A percentile compares a stretch with the other conserved stretches of the same genome.
Evolutionary conservation across 2,329 filamentous ascomycete genomes (phyloP).

Genomic region (Penicillium psychrosexuale): DNA sequence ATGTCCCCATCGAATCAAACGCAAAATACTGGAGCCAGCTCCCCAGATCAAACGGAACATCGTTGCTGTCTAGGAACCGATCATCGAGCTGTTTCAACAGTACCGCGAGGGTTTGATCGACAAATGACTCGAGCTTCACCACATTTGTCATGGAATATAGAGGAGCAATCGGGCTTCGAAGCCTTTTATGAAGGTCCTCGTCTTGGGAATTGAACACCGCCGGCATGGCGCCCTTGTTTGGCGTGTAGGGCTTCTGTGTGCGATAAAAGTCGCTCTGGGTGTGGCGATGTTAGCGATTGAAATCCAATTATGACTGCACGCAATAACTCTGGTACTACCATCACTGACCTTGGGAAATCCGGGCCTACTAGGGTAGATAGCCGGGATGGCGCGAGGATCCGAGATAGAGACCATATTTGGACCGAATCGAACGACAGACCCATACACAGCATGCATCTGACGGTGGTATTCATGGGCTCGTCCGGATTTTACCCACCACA

Average conservation of each 20-base stretch:
- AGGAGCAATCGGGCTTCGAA: too few relatives aligned
- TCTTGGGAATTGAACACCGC: too few relatives aligned
- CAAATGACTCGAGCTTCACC: too few relatives aligned
- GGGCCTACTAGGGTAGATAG: constrained; percentile 19
- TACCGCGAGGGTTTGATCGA: not conserved
- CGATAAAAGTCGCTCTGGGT: too few relatives aligned
- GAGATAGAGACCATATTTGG: constrained; percentile 31
- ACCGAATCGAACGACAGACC: constrained; percentile 28
- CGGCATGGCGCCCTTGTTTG: too few relatives aligned
- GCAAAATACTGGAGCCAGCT: constrained; percentile 34
- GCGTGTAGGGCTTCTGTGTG: too few relatives aligned
- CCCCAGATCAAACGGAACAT: constrained; percentile 18
- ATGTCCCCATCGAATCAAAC: constrained; percentile 33
- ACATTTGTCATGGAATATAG: too few relatives aligned
- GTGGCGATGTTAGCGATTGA: too few relatives aligned
- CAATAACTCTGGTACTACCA: too few relatives aligned
- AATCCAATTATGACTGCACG: too few relatives aligned
- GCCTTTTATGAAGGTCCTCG: too few relatives aligned
- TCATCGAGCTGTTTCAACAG: constrained; percentile 26
- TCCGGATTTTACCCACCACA: constrained; percentile 24
- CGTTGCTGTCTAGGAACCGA: constrained; percentile 7
- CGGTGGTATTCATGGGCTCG: constrained; percentile 20
- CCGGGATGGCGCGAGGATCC: constrained; percentile 21
- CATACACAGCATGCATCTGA: constrained; percentile 26
- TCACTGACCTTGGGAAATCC: constrained; percentile 17